Evolutionary conservation across 176 grass and related monocot species (phyloP), one percentile per base, ranked within the genome.

Genomic region (Carex cristatella): DNA sequence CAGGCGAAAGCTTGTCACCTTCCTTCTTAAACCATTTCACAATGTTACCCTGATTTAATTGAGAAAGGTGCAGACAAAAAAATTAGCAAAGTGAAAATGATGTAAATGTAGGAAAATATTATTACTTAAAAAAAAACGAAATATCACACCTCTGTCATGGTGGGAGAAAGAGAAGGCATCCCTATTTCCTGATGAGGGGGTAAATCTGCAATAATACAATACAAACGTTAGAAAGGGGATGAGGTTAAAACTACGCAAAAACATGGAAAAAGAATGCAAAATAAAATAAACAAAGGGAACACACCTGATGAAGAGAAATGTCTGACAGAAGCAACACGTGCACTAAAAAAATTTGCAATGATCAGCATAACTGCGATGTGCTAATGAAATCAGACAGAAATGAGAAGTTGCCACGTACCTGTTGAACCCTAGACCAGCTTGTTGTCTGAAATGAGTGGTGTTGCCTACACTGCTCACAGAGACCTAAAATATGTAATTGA

Each of bases 141-240:
- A 63, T 82, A 78, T 37, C 27, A 58, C 37, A 98, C 96, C 91
- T 98, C 96, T 79, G 93, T 95, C 96, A 98, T 98, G 63, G 96
- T 98, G 40, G 93, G 96, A 19, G 93, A 98, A 84, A 98, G 96
- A 0, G 93, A 98, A 18, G 95, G 95, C 95, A 98, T 98, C 69
- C 95, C 95, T 18, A 98, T 85, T 82, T 88, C 82, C 69, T 92
- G 86, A 92, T 98, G 91, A 55, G 93, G 87, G 27, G 95, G 95
- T 42, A 98, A 69, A 57, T 95, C 95, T 98, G 87, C 35, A 88
- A 89, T n/a, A 78, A 70, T 68, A 51, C 4, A 51, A 79, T 31
- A 71, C 14, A 59, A 59, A 79, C 61, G 15, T 91, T 81, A 89
- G 38, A 57, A 5, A 78, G 40, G 81, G 30, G 38, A 68, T 12